A percentile compares a stretch with the other conserved stretches of the same genome.
Evolutionary conservation across 495 filamentous ascomycete genomes (phyloP).

Genomic region (Delitschia confertaspora): DNA sequence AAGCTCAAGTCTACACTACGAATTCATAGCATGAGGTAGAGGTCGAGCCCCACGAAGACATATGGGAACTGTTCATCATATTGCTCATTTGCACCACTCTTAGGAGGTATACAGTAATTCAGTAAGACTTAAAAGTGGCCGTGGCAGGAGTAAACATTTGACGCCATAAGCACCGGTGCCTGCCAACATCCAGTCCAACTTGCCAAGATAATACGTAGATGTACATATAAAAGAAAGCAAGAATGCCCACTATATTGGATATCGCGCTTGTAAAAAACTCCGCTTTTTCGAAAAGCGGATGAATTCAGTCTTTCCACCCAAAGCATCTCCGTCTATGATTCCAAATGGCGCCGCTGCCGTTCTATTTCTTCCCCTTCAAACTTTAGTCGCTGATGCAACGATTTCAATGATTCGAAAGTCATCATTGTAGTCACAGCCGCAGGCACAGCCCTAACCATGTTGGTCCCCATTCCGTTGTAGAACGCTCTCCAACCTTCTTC

Average conservation of each 20-base stretch:
- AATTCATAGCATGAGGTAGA: too few relatives aligned
- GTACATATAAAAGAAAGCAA: constrained; percentile 5
- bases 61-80: too few relatives aligned
- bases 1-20: too few relatives aligned
- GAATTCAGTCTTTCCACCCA: background rate
- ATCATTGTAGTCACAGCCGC: constrained; percentile 95
- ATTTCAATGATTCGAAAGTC: constrained; percentile 82
- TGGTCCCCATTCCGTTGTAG: constrained; percentile 95
- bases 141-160: too few relatives aligned
- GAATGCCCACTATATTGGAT: constrained; percentile 10
- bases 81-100: too few relatives aligned
- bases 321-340: background rate
- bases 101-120: too few relatives aligned
- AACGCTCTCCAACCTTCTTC: constrained; percentile 97
- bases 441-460: constrained; percentile 91
- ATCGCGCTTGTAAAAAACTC: constrained; percentile 8
- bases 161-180: constrained; percentile 4
- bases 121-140: too few relatives aligned
- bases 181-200: background rate
- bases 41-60: too few relatives aligned
- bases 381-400: constrained; percentile 15
- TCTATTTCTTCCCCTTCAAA: constrained; percentile 16
- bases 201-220: constrained; percentile 5
- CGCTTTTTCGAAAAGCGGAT: background rate
- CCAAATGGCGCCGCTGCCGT: background rate